Conservation (phyloP, 169 alveolate species). For the Pseudocohnilembus persalinus region DNA sequence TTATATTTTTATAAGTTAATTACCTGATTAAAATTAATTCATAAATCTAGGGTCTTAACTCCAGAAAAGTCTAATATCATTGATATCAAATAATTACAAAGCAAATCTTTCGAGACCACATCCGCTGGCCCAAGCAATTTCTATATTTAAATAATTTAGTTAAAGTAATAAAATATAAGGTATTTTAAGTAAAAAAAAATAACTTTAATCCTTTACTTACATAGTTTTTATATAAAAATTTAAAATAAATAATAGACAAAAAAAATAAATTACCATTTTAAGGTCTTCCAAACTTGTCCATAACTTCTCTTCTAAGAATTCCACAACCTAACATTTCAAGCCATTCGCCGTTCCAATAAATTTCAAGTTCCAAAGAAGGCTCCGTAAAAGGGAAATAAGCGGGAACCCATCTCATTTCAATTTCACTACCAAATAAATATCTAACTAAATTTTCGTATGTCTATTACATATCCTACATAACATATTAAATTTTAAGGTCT, state of each 20-base stretch:
- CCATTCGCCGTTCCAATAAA: constrained; percentile 78
- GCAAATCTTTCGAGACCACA: constrained; percentile 93
- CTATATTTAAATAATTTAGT: too few relatives aligned
- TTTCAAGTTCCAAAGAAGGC: constrained; percentile 90
- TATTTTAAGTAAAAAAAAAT: too few relatives aligned
- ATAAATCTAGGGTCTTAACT: constrained; percentile 87
- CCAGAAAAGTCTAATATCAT: constrained; percentile 94
- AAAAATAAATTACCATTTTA: too few relatives aligned
- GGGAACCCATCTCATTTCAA: constrained; percentile 87
- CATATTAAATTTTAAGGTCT: constrained; percentile 46
- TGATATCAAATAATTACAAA: constrained; percentile 86
- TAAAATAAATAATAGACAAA: too few relatives aligned
- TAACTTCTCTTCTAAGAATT: constrained; percentile 81
- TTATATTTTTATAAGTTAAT: too few relatives aligned
- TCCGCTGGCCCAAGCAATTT: constrained; percentile 96
- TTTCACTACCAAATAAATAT: constrained; percentile 69
- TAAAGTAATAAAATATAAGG: too few relatives aligned
- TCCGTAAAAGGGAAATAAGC: constrained; percentile 92
- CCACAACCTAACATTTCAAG: constrained; percentile 94
- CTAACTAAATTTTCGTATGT: constrained; percentile 80
- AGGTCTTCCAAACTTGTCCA: constrained; percentile 70
- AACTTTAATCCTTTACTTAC: too few relatives aligned
- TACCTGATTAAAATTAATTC: constrained; percentile 78
- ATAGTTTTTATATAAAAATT: too few relatives aligned
- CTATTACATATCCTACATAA: constrained; percentile 62